phyloP scores from a whole-genome alignment of 805 yeast genomes.

The Candida loeiensis region DNA sequence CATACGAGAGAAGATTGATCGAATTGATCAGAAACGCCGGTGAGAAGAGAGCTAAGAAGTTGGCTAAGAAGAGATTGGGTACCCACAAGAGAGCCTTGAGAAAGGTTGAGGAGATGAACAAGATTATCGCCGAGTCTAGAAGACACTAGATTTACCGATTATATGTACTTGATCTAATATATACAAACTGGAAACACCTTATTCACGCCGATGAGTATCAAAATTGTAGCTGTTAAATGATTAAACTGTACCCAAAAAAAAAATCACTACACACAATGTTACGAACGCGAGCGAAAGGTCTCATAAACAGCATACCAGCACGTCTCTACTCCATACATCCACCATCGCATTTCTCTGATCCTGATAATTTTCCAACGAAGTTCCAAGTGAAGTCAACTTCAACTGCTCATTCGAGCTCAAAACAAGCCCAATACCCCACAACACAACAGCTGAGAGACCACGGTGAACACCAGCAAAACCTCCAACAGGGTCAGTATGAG shows the following conservation, averaged over 20 bases:
- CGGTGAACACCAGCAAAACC: slow-evolving; percentile 1
- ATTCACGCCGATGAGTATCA: background rate
- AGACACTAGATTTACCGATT: slow-evolving; percentile 57
- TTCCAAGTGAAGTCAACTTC: background rate
- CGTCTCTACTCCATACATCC: slow-evolving; percentile 3
- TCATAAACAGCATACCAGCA: background rate
- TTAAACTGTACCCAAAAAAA: no score
- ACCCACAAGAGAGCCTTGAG: slow-evolving; percentile 99
- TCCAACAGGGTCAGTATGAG: background rate
- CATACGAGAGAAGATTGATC: slow-evolving; percentile 99
- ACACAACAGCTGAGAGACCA: background rate
- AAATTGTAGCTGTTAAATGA: no score
- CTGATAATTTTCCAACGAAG: slow-evolving; percentile 1
- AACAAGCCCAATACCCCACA: background rate
- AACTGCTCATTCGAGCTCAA: background rate
- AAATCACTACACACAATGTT: no score
- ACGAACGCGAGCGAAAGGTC: background rate
- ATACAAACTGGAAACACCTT: slow-evolving; percentile 3
- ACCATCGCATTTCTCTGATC: slow-evolving; percentile 5
- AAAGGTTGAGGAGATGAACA: slow-evolving; percentile 98
- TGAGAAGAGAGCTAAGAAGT: slow-evolving; percentile 99
- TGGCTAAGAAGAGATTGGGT: slow-evolving; percentile 99
- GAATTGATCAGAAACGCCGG: slow-evolving; percentile 99
- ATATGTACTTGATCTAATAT: slow-evolving; percentile 14
- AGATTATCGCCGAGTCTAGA: slow-evolving; percentile 95